phyloP scores from a whole-genome alignment of 371 early-diverging fungal species.

The Mycotypha africana region DNA sequence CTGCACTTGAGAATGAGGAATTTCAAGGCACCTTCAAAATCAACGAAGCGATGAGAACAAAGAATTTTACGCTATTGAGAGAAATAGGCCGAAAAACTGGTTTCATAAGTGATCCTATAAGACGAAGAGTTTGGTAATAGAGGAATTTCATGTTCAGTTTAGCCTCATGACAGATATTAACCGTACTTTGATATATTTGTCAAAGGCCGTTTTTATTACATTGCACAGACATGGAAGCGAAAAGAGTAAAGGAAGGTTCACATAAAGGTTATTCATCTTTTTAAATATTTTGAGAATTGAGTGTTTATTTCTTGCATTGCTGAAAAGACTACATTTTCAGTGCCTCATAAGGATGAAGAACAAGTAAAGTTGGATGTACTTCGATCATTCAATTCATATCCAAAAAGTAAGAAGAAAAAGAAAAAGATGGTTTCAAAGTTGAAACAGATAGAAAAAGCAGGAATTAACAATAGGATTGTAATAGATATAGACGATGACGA shows the following conservation, averaged over 20 bases:
- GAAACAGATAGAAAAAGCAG: background rate
- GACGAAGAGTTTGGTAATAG: constrained; percentile 48
- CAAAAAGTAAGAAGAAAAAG: constrained; percentile 17
- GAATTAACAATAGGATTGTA: no score
- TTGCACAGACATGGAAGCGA: constrained; percentile 9
- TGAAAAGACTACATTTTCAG: no score
- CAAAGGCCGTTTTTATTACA: constrained; percentile 51
- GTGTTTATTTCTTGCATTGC: no score
- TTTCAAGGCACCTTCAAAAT: constrained; percentile 40
- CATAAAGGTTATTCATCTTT: no score
- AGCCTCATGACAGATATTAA: background rate
- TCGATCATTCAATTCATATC: constrained; percentile 44
- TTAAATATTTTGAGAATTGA: no score
- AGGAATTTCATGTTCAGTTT: no score
- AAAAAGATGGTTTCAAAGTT: background rate
- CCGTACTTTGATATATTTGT: no score
- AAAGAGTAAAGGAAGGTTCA: constrained; percentile 5
- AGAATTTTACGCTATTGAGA: constrained; percentile 39
- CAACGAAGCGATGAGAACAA: constrained; percentile 46
- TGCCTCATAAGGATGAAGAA: constrained; percentile 42
- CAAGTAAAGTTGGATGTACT: constrained; percentile 49
- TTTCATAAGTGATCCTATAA: constrained; percentile 13
- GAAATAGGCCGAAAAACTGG: constrained; percentile 40
- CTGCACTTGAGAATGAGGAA: constrained; percentile 28
- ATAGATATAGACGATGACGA: constrained; percentile 26